These are phyloP conservation scores for Amanita molliuscula DNA, from an alignment of 768 basidiomycete genomes.

Conservation along the genomic window DNA sequence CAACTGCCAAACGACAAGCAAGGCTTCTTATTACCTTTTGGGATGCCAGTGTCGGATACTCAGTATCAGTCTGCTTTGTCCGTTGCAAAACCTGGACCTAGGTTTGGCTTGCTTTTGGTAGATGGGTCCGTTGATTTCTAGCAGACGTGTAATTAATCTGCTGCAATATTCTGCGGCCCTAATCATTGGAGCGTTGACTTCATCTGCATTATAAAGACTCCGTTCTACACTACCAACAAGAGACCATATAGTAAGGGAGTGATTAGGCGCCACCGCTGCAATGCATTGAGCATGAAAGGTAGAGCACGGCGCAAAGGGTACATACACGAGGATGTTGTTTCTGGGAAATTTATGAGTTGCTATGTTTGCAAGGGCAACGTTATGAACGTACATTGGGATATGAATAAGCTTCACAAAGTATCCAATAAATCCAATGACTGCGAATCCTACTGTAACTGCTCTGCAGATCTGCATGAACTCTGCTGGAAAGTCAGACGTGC, in stretches of 20 bases:
- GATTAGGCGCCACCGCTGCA: slow-evolving; percentile 65
- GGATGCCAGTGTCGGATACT: slow-evolving; percentile 40
- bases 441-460: slow-evolving; percentile 95
- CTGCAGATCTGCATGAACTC: slow-evolving; percentile 93
- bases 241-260: neutral
- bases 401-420: slow-evolving; percentile 98
- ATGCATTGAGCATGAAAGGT: slow-evolving; percentile 15
- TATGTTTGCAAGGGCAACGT: neutral
- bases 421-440: slow-evolving; percentile 98
- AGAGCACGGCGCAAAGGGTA: slow-evolving; percentile 15
- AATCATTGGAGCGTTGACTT: no score
- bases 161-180: neutral
- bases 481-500: slow-evolving; percentile 20
- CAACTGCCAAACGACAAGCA: slow-evolving; percentile 21
- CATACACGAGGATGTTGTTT: slow-evolving; percentile 97
- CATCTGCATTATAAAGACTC: no score
- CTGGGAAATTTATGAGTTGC: slow-evolving; percentile 27
- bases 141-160: neutral
- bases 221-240: neutral
- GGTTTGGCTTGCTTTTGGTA: slow-evolving; percentile 68
- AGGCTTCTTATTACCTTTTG: slow-evolving; percentile 34
- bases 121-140: slow-evolving; percentile 25
- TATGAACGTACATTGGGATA: slow-evolving; percentile 82
- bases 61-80: slow-evolving; percentile 50
- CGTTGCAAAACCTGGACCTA: slow-evolving; percentile 58